Conservation (phyloP, 768 basidiomycete species). For the Boletus tylopilopsis region DNA sequence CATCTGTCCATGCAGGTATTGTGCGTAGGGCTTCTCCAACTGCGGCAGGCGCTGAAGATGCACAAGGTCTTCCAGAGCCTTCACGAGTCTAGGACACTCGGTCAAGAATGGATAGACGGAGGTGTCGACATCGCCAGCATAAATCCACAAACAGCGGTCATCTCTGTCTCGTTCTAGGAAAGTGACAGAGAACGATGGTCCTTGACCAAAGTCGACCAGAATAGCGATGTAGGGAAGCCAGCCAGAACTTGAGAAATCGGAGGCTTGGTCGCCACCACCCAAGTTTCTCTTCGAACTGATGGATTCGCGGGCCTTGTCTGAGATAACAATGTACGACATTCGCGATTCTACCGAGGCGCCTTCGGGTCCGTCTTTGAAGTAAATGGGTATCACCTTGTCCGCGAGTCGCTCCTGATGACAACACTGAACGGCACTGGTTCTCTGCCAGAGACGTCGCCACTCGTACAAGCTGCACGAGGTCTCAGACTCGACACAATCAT, state of each 20-base stretch:
- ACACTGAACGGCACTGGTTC: conserved; percentile 17
- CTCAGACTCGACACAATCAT: neutral
- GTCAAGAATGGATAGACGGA: conserved; percentile 7
- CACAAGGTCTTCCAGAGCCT: neutral
- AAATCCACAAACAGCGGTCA: conserved; percentile 7
- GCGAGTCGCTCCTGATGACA: conserved; percentile 4
- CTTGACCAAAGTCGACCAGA: conserved; percentile 8
- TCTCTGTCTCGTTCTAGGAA: conserved; percentile 1
- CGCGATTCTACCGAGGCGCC: neutral
- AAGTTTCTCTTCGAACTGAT: neutral
- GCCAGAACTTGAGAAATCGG: neutral
- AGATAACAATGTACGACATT: conserved; percentile 18
- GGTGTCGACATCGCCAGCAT: neutral
- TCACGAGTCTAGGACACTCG: neutral
- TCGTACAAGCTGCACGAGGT: neutral
- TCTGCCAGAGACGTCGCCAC: conserved; percentile 12
- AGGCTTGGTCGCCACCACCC: neutral
- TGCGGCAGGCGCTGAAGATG: neutral
- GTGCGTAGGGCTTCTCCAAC: neutral
- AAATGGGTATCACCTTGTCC: conserved; percentile 14
- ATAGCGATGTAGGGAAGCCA: conserved; percentile 5
- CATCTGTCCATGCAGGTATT: neutral
- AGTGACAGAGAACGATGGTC: neutral
- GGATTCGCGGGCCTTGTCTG: conserved; percentile 8
- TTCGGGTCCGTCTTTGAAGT: conserved; percentile 3